Conservation (phyloP, 805 yeast species). For the Starmerella floris region DNA sequence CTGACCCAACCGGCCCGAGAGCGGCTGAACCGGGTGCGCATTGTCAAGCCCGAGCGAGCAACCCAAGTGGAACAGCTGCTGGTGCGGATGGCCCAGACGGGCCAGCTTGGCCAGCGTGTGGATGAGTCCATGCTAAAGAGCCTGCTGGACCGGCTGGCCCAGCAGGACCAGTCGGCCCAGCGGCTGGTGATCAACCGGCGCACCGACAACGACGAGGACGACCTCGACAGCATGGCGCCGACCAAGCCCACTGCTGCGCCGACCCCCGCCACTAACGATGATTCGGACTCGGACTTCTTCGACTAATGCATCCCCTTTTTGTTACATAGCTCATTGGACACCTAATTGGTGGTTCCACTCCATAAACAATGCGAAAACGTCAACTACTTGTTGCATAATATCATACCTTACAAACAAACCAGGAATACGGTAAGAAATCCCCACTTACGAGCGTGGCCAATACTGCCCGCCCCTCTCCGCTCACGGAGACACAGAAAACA, state of each 20-base stretch:
- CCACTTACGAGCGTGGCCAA: too few species aligned
- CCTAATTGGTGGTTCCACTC: not conserved
- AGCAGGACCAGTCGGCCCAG: slow-evolving; percentile 42
- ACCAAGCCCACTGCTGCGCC: not conserved
- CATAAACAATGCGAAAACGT: too few species aligned
- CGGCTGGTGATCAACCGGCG: slow-evolving; percentile 23
- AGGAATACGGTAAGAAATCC: too few species aligned
- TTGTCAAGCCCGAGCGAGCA: slow-evolving; percentile 88
- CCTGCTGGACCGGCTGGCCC: slow-evolving; percentile 67
- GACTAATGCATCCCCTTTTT: slow-evolving; percentile 31
- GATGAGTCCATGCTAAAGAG: slow-evolving; percentile 71
- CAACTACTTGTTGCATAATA: too few species aligned
- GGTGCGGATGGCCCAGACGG: slow-evolving; percentile 56
- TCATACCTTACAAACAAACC: too few species aligned
- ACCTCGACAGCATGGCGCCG: not conserved
- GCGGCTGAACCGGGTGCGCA: slow-evolving; percentile 67
- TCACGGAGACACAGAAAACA: too few species aligned
- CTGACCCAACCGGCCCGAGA: slow-evolving; percentile 77
- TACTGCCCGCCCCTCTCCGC: too few species aligned
- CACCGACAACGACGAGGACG: slow-evolving; percentile 37
- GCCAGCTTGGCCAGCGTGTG: slow-evolving; percentile 62
- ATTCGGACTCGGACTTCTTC: slow-evolving; percentile 31
- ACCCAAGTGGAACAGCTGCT: slow-evolving; percentile 74
- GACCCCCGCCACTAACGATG: slow-evolving; percentile 17
- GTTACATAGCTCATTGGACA: not conserved